A percentile compares a stretch with the other conserved stretches of the same genome.
These are phyloP conservation scores for Circinella minor DNA, from an alignment of 371 early-diverging fungal species.

Conservation along the genomic window DNA sequence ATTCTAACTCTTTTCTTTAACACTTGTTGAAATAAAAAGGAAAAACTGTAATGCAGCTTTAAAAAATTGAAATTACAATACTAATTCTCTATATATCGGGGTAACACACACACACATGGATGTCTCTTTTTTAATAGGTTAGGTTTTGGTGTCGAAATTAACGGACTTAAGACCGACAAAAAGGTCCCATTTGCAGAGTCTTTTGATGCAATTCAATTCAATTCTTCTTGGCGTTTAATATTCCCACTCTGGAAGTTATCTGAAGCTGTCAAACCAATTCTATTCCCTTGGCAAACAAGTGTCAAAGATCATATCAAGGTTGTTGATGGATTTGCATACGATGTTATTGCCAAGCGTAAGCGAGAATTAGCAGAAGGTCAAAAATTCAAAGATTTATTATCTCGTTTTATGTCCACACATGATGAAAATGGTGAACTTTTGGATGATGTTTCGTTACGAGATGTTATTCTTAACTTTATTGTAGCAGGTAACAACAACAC, in stretches of 20 bases:
- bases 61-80: too few species aligned
- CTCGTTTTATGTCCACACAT: conserved; percentile 62
- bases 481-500: conserved; percentile 39
- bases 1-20: not conserved
- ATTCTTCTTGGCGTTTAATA: conserved; percentile 48
- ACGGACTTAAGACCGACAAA: conserved; percentile 31
- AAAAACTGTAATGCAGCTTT: too few species aligned
- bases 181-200: conserved; percentile 54
- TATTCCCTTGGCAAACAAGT: conserved; percentile 37
- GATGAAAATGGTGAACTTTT: conserved; percentile 58
- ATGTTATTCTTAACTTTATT: conserved; percentile 74
- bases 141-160: conserved; percentile 54
- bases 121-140: conserved; percentile 22
- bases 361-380: conserved; percentile 44
- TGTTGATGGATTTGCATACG: conserved; percentile 53
- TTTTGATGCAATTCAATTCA: conserved; percentile 52
- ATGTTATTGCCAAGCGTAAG: conserved; percentile 49
- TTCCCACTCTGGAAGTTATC: conserved; percentile 58
- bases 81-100: too few species aligned
- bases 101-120: too few species aligned
- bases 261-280: conserved; percentile 34
- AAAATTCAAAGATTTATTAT: conserved; percentile 59
- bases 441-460: conserved; percentile 59
- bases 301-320: conserved; percentile 49
- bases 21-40: conserved; percentile 12